Base-by-base conservation (phyloP, 2,329 filamentous ascomycete species). In the Cladosporium sp. region DNA sequence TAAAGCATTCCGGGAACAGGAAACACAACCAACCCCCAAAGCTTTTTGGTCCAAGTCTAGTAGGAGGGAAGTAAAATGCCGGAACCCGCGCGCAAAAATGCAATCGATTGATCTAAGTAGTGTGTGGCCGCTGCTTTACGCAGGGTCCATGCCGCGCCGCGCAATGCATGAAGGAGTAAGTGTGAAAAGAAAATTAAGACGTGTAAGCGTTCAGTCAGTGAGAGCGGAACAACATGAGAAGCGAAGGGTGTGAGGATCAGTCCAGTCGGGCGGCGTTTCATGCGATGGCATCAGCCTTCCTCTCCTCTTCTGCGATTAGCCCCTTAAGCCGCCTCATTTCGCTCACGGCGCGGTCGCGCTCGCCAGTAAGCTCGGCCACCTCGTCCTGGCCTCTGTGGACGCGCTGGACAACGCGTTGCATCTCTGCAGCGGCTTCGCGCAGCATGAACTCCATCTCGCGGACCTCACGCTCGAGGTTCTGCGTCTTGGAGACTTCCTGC, bases 311-410 rank as follows among this genome's bases (percentile, higher is more conserved):
- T 69, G 88, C 82, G 69, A 94, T 86, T 72, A 86, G 83, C 61
- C 82, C 83, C 78, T 93, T 89, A 62, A 95, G 83, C 76, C 83
- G 85, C 68, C 88, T 84, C 67, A 91, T 92, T 77, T 89, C 85
- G 68, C 86, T 85, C 71, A 91, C 85, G 23, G 91, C 91, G 69
- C 90, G 88, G 72, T 95, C 91, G 77, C 87, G 84, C 78, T 90
- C 86, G 70, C 87, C 86, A 78, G 93, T 91, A 66, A 96, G 82
- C 74, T 91, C 86, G 73, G 91, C 87, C 65, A 95, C 91, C 79
- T 93, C 90, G 72, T 93, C 91, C 80, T 95, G 91, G 11, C 91
- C 91, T 71, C 84, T 83, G 78, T 92, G 94, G 89, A 96, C 94
- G 69, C 90, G 85, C 67, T 88, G 84, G 8, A 96, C 90, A 8